phyloP scores from a whole-genome alignment of 352 stramenopile species.

The Phytopythium oedochilum region DNA sequence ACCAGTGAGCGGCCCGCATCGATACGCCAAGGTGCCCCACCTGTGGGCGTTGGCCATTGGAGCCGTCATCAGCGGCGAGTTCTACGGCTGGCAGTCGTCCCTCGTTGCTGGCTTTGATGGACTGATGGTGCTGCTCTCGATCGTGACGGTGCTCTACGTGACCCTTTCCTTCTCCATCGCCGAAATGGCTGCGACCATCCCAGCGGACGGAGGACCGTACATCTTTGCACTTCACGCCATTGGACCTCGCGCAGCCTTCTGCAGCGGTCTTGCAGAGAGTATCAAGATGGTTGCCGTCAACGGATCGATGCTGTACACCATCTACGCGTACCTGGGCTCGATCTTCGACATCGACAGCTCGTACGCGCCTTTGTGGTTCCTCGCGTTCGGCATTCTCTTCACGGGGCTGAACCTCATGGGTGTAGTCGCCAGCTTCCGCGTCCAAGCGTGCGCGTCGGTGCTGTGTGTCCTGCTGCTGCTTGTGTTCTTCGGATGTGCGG shows the following conservation, averaged over 20 bases:
- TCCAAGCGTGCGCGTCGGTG: slow-evolving; percentile 42
- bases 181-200: slow-evolving; percentile 51
- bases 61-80: slow-evolving; percentile 38
- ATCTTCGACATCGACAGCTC: slow-evolving; percentile 36
- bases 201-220: slow-evolving; percentile 50
- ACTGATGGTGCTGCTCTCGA: slow-evolving; percentile 43
- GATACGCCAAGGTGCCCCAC: slow-evolving; percentile 45
- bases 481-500: slow-evolving; percentile 48
- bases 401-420: slow-evolving; percentile 42
- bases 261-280: slow-evolving; percentile 38
- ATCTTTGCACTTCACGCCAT: slow-evolving; percentile 53
- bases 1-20: slow-evolving; percentile 15
- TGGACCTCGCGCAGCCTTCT: slow-evolving; percentile 35
- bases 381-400: slow-evolving; percentile 51
- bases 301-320: slow-evolving; percentile 38
- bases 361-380: slow-evolving; percentile 34
- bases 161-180: slow-evolving; percentile 59
- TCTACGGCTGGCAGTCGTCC: slow-evolving; percentile 60
- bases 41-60: slow-evolving; percentile 54
- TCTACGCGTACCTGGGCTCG: slow-evolving; percentile 40
- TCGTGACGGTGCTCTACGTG: slow-evolving; percentile 57
- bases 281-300: slow-evolving; percentile 53
- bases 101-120: slow-evolving; percentile 49
- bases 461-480: slow-evolving; percentile 40
- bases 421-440: slow-evolving; percentile 50